phyloP scores from a whole-genome alignment of 2,329 filamentous ascomycete genomes.

The Diaporthe sp. region DNA sequence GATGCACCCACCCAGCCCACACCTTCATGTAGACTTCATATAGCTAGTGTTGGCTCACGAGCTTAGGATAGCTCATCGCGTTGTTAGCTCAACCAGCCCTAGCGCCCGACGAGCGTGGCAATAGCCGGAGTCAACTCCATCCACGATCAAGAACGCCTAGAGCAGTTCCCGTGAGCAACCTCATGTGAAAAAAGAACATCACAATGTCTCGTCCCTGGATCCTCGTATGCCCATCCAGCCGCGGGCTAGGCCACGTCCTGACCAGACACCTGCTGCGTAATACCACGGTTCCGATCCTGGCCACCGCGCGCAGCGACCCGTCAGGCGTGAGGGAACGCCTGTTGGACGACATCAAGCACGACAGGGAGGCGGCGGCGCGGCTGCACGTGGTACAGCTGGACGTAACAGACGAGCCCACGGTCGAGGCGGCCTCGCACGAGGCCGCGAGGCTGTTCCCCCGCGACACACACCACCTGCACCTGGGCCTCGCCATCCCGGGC shows the following conservation, averaged over 20 bases:
- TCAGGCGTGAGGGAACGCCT: constrained; percentile 52
- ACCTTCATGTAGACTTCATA: neutral
- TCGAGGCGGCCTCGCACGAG: constrained; percentile 67
- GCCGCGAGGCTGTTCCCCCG: constrained; percentile 68
- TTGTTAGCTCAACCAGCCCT: neutral
- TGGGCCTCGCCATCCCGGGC: constrained; percentile 79
- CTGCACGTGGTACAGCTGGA: constrained; percentile 59
- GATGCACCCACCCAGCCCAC: neutral
- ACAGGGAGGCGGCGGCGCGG: constrained; percentile 48
- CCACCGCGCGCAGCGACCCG: constrained; percentile 57
- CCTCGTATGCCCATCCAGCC: constrained; percentile 61
- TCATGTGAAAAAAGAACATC: neutral
- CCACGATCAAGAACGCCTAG: neutral
- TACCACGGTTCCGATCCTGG: constrained; percentile 64
- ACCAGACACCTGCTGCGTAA: constrained; percentile 63
- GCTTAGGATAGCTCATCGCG: neutral
- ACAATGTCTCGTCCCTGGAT: constrained; percentile 65
- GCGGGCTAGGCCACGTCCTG: constrained; percentile 65
- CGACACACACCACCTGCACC: constrained; percentile 71
- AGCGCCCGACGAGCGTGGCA: neutral
- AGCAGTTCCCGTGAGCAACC: neutral
- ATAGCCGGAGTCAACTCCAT: neutral
- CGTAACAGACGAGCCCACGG: constrained; percentile 72
- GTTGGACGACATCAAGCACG: constrained; percentile 48
- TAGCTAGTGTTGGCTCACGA: neutral